Conservation (phyloP, 2,329 filamentous ascomycete species). For the Tothia fuscella region DNA sequence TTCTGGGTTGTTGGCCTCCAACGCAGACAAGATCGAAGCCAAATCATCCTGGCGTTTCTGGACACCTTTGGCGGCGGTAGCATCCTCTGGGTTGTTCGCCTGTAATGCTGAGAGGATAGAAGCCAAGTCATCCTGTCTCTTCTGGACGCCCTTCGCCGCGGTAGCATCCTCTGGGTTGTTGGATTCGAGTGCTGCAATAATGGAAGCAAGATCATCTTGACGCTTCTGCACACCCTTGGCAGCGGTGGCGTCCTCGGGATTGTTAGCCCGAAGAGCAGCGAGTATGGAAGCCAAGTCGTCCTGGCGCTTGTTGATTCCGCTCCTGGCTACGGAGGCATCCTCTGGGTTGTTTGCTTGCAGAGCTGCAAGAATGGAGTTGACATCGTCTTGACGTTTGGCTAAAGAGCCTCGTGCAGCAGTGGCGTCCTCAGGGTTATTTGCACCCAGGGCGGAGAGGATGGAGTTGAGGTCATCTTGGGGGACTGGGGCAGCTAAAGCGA, state of each 20-base stretch:
- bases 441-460: slow-evolving; percentile 2
- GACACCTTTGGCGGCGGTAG: background rate
- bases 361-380: slow-evolving; percentile 5
- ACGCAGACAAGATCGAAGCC: background rate
- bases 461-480: slow-evolving; percentile 6
- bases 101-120: background rate
- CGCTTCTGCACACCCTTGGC: slow-evolving; percentile 1
- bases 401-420: background rate
- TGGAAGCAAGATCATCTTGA: slow-evolving; percentile 3
- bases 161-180: slow-evolving; percentile 3
- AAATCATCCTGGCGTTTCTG: slow-evolving; percentile 4
- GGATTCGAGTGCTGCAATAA: background rate
- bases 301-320: slow-evolving; percentile 1
- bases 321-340: background rate
- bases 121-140: slow-evolving; percentile 2
- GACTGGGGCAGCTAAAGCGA: background rate
- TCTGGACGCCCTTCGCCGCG: slow-evolving; percentile 1
- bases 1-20: background rate
- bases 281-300: slow-evolving; percentile 3
- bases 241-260: slow-evolving; percentile 2
- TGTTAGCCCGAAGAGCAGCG: background rate
- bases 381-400: slow-evolving; percentile 4
- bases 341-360: slow-evolving; percentile 3
- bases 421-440: slow-evolving; percentile 3
- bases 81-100: slow-evolving; percentile 1